phyloP scores from a whole-genome alignment of 805 yeast species.

The Suhomyces sp. region DNA sequence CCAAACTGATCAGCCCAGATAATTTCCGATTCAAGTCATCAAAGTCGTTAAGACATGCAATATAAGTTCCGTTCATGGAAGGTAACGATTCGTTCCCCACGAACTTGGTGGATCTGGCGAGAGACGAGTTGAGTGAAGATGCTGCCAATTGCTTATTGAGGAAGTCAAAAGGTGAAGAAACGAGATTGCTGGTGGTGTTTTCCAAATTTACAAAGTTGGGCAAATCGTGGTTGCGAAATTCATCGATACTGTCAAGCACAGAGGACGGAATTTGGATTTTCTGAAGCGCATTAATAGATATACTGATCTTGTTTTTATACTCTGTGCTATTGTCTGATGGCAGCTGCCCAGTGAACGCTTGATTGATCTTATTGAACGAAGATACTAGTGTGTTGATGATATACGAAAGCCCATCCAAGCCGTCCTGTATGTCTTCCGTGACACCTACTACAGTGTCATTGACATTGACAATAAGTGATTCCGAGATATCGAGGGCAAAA shows the following conservation, averaged over 20 bases:
- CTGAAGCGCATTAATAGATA: constrained; percentile 55
- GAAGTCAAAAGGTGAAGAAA: constrained; percentile 58
- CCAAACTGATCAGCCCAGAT: constrained; percentile 25
- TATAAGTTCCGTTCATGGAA: background rate
- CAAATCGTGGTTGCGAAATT: constrained; percentile 43
- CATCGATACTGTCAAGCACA: constrained; percentile 56
- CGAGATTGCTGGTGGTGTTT: constrained; percentile 51
- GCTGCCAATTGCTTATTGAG: constrained; percentile 40
- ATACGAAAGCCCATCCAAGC: constrained; percentile 57
- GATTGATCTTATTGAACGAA: constrained; percentile 47
- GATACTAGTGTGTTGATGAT: constrained; percentile 55
- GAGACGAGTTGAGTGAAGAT: constrained; percentile 9
- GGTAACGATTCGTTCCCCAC: constrained; percentile 3
- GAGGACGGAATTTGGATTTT: constrained; percentile 63
- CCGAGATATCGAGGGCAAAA: constrained; percentile 72
- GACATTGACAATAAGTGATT: constrained; percentile 52
- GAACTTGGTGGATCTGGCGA: background rate
- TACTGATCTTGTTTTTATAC: constrained; percentile 47
- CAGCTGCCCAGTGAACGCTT: constrained; percentile 43
- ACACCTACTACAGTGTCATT: constrained; percentile 55
- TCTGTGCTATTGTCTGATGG: constrained; percentile 27
- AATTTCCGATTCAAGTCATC: background rate
- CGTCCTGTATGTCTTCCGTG: constrained; percentile 64
- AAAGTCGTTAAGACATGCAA: background rate
- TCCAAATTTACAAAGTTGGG: constrained; percentile 68